phyloP scores from a whole-genome alignment of 164 flowering plant genomes.

The Aristolochia californica region DNA sequence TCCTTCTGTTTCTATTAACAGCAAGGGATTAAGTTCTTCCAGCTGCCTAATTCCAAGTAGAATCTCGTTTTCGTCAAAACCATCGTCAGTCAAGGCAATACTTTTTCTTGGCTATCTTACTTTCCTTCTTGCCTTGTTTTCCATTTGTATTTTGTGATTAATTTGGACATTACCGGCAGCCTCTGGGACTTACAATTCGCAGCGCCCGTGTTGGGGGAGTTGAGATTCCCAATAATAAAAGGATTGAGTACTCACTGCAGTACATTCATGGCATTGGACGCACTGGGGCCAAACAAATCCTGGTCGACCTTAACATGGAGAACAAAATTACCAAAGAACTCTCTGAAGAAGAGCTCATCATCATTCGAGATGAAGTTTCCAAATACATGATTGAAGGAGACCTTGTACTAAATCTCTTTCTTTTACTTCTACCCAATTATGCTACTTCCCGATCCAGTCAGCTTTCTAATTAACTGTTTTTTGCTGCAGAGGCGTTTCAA shows the following conservation, averaged over 20 bases:
- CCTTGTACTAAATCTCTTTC: constrained; percentile 34
- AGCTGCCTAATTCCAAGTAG: constrained; percentile 18
- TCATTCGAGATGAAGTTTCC: constrained; percentile 72
- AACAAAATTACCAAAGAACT: constrained; percentile 83
- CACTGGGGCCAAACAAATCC: constrained; percentile 48
- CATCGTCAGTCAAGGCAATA: constrained; percentile 41
- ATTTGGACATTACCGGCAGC: constrained; percentile 21
- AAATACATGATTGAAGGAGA: constrained; percentile 97
- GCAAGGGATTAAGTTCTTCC: constrained; percentile 20
- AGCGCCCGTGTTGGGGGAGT: constrained; percentile 96
- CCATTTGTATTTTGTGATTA: neutral
- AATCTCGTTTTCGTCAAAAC: constrained; percentile 16
- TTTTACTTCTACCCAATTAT: too few relatives aligned
- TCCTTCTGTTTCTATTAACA: constrained; percentile 44
- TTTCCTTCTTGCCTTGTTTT: neutral
- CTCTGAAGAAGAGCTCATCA: constrained; percentile 67
- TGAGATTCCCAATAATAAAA: constrained; percentile 87
- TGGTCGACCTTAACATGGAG: constrained; percentile 49
- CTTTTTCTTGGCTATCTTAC: neutral
- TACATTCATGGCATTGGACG: constrained; percentile 94
- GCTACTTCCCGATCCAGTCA: neutral
- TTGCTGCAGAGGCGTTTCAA: constrained; percentile 69
- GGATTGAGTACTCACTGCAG: constrained; percentile 77
- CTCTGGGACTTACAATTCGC: constrained; percentile 38
- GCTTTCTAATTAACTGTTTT: constrained; percentile 1